Conservation (phyloP, 2,329 filamentous ascomycete species). For the Fusarium sp. region DNA sequence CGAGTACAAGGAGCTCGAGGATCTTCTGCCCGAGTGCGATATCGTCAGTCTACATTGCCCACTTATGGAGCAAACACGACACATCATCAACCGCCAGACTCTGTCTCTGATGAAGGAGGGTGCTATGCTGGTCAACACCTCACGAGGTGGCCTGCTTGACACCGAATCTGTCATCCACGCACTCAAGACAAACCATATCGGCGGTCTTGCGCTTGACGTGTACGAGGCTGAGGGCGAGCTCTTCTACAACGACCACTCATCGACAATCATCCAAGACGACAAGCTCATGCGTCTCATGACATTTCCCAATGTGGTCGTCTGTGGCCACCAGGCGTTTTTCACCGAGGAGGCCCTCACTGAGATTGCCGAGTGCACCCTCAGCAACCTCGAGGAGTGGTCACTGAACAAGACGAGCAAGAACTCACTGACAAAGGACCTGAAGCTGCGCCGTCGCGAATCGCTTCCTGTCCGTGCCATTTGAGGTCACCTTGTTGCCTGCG, state of each 20-base stretch:
- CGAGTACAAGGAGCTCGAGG: constrained; percentile 67
- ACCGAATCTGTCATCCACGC: constrained; percentile 72
- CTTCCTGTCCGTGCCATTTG: constrained; percentile 54
- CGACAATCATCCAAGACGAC: constrained; percentile 77
- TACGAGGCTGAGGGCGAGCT: constrained; percentile 76
- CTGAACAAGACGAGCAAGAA: constrained; percentile 52
- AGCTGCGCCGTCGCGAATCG: constrained; percentile 48
- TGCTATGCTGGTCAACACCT: constrained; percentile 77
- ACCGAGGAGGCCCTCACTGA: constrained; percentile 75
- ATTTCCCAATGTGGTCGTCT: constrained; percentile 77
- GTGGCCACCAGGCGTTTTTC: constrained; percentile 79
- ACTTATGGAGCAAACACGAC: constrained; percentile 70
- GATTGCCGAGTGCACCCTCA: constrained; percentile 73
- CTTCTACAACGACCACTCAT: constrained; percentile 77
- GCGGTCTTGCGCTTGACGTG: constrained; percentile 76
- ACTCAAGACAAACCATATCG: constrained; percentile 72
- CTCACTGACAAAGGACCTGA: constrained; percentile 52
- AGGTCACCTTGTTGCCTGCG: neutral
- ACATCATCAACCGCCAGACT: constrained; percentile 71
- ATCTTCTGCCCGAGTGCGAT: constrained; percentile 70
- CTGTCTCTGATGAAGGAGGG: constrained; percentile 71
- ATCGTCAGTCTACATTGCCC: constrained; percentile 78
- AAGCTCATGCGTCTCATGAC: constrained; percentile 76
- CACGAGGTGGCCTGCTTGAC: constrained; percentile 75
- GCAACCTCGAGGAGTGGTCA: constrained; percentile 67